Conservation (phyloP, 163 green algal species). For the Coccomyxa subellipsoidea region DNA sequence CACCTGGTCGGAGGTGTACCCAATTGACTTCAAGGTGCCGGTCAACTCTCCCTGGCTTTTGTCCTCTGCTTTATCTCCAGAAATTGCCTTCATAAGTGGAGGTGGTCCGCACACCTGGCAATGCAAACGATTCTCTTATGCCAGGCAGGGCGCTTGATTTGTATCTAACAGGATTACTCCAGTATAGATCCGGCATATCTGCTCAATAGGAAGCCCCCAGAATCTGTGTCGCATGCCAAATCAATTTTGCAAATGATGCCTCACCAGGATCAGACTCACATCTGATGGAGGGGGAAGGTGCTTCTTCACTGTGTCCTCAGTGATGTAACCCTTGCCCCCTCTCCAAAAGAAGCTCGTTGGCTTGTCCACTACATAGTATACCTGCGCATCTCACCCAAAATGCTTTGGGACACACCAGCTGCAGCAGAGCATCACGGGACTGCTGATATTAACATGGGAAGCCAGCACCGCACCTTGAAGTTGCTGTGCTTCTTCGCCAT, state of each 20-base stretch:
- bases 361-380: conserved; percentile 54
- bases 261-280: conserved; percentile 52
- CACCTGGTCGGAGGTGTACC: conserved; percentile 53
- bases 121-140: no score
- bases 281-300: conserved; percentile 43
- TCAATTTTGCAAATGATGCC: not conserved
- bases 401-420: no score
- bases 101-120: conserved; percentile 56
- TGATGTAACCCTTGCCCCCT: conserved; percentile 63
- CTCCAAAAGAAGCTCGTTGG: conserved; percentile 43
- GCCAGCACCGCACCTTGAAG: conserved; percentile 35
- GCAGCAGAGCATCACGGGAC: no score
- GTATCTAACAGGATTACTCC: no score
- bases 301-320: conserved; percentile 38
- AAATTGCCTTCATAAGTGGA: conserved; percentile 38
- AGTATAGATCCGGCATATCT: no score
- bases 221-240: not conserved
- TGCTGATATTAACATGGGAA: no score
- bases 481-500: conserved; percentile 52
- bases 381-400: no score
- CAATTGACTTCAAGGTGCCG: conserved; percentile 64
- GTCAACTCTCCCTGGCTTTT: conserved; percentile 52
- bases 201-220: no score
- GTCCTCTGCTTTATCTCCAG: conserved; percentile 54
- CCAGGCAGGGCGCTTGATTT: no score